These are phyloP conservation scores for Aspergillus aculeatinus DNA, from an alignment of 2,329 filamentous ascomycete genomes.

Conservation along the genomic window DNA sequence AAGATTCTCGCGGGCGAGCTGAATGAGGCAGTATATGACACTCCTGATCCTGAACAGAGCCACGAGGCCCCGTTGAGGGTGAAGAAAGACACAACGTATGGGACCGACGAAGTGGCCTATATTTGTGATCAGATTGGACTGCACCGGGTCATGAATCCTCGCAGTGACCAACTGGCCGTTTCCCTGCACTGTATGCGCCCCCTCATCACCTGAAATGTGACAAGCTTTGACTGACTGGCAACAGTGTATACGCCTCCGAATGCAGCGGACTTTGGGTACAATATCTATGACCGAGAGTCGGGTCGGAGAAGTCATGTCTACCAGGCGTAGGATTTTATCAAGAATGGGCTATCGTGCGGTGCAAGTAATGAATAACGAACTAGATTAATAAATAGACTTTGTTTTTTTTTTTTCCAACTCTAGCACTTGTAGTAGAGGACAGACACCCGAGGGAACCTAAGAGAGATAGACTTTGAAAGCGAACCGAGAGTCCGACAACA, in stretches of 20 bases:
- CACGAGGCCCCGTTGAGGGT: constrained; percentile 22
- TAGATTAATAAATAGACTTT: neutral
- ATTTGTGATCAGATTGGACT: constrained; percentile 35
- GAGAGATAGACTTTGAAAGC: too few species aligned
- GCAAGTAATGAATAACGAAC: neutral
- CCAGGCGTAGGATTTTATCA: constrained; percentile 18
- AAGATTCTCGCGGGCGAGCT: constrained; percentile 34
- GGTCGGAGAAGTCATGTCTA: constrained; percentile 29
- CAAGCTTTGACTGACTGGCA: neutral
- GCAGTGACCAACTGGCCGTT: constrained; percentile 27
- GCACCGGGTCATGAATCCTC: constrained; percentile 33
- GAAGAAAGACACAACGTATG: constrained; percentile 26
- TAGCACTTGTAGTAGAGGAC: neutral
- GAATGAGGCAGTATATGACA: constrained; percentile 29
- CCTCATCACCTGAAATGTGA: neutral
- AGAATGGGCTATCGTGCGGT: neutral
- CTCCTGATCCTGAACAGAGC: constrained; percentile 13
- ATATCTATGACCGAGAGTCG: constrained; percentile 31
- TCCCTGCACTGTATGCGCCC: constrained; percentile 31
- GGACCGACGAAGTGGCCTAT: constrained; percentile 32
- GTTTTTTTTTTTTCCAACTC: neutral
- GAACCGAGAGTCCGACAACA: too few species aligned
- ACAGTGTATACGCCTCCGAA: constrained; percentile 36
- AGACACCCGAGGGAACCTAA: neutral
- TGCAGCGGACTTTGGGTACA: constrained; percentile 35